Percentiles rank a stretch among this genome's conserved stretches.
Evolutionary conservation across 345 rosid genomes (phyloP).

Genomic region (Corymbia maculata): DNA sequence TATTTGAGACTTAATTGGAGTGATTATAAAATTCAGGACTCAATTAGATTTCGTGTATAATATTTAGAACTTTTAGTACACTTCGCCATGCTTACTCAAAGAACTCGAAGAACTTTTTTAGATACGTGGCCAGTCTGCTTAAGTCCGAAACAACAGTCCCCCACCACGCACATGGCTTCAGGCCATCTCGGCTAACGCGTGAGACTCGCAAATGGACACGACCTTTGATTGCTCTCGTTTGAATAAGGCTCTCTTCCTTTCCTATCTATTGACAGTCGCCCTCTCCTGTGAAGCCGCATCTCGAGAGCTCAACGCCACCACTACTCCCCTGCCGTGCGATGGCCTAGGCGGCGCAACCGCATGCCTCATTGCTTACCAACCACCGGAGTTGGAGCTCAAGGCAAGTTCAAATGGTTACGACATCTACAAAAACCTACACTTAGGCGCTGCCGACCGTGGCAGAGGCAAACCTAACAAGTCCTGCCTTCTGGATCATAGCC

Average conservation of each 20-base stretch:
- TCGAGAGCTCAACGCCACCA: background rate
- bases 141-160: no score
- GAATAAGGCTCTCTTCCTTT: background rate
- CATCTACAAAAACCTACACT: accelerated
- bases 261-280: background rate
- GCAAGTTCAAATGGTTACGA: accelerated
- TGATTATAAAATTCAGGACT: no score
- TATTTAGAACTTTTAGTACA: accelerated
- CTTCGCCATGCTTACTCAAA: accelerated
- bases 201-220: accelerated
- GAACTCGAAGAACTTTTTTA: background rate
- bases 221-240: accelerated
- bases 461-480: accelerated
- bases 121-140: background rate
- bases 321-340: accelerated
- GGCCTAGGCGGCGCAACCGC: background rate
- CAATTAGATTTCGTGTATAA: accelerated
- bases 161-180: no score
- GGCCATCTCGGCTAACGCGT: no score
- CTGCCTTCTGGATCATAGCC: no score
- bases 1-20: accelerated
- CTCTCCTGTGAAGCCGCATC: background rate
- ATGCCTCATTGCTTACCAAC: background rate
- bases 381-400: background rate
- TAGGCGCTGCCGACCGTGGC: background rate